Base-by-base conservation (phyloP, 2,329 filamentous ascomycete genomes). In the Trichoderma sp. region DNA sequence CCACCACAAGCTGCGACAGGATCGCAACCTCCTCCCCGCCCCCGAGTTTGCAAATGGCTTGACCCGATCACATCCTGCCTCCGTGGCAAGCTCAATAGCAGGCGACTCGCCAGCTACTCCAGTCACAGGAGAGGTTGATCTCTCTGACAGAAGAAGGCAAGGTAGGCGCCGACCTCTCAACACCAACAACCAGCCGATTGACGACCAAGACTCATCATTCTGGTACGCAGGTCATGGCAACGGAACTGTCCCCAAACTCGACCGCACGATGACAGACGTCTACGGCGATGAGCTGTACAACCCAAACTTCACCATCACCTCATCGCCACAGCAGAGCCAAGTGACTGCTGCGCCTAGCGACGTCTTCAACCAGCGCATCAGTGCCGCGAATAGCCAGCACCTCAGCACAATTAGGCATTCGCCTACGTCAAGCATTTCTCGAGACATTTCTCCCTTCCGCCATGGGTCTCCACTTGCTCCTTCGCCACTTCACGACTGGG, bases 241-340 rank as follows among this genome's bases (percentile, higher is more conserved):
- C 26, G 81, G 84, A 73, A 84, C 85, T 51, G 84, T 90, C 30
- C 92, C 94, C 30, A 96, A 95, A 82, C 88, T 97, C 74, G 91
- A 94, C 76, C 88, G 94, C 71, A 96, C 94, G 0, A 93, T 96
- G 83, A 95, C 94, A 21, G 94, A 97, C 78, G 88, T 93, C 64
- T 95, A 93, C 78, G 88, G 90, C 77, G 95, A 97, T 80, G 93
- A 96, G 80, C 87, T 97, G 1, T 97, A 93, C 84, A 94, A 91
- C 76, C 91, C 92, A 0, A 87, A 86, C 76, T 90, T 90, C 73
- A 85, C 84, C 39, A 85, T 90, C 77, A 87, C 87, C 0, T 83
- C 89, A 3, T 85, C 87, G 12, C 82, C 85, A 9, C 83, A 85
- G 62, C 83, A 85, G 60, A 78, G 81, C 74, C 84, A 81, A 28